Evolutionary conservation across 108 stramenopile species (phyloP).

Genomic region (Cyclostephanos tholiformis): DNA sequence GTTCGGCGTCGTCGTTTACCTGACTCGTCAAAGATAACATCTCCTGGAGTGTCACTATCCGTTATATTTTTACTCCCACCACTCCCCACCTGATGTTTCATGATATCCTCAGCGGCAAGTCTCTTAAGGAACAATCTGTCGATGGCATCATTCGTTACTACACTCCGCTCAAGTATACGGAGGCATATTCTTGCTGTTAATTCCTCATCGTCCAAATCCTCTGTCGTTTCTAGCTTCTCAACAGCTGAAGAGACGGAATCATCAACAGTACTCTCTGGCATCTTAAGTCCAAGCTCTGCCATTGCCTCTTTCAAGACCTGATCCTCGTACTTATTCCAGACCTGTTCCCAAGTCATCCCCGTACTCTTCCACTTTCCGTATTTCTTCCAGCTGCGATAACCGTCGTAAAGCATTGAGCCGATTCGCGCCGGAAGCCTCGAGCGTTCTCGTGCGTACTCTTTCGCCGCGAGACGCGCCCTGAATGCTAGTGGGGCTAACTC

Average conservation of each 20-base stretch:
- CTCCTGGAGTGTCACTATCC: not conserved
- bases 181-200: slow-evolving; percentile 78
- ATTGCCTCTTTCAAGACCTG: slow-evolving; percentile 57
- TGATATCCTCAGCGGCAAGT: slow-evolving; percentile 15
- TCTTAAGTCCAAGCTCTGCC: not conserved
- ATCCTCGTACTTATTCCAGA: slow-evolving; percentile 92
- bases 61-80: not conserved
- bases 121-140: slow-evolving; percentile 66
- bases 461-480: slow-evolving; percentile 89
- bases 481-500: slow-evolving; percentile 93
- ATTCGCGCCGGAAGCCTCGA: slow-evolving; percentile 79
- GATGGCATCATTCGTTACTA: slow-evolving; percentile 82
- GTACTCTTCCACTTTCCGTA: slow-evolving; percentile 83
- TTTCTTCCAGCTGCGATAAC: slow-evolving; percentile 73
- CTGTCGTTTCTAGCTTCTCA: slow-evolving; percentile 9
- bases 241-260: slow-evolving; percentile 5
- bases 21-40: not conserved
- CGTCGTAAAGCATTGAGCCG: slow-evolving; percentile 86
- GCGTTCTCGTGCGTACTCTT: slow-evolving; percentile 92
- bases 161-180: slow-evolving; percentile 88
- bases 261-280: slow-evolving; percentile 9
- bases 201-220: slow-evolving; percentile 75
- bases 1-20: not conserved
- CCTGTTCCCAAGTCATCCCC: slow-evolving; percentile 94
- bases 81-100: slow-evolving; percentile 2